Evolutionary conservation across 2,329 filamentous ascomycete genomes (phyloP).

Genomic region (Fusarium secorum): DNA sequence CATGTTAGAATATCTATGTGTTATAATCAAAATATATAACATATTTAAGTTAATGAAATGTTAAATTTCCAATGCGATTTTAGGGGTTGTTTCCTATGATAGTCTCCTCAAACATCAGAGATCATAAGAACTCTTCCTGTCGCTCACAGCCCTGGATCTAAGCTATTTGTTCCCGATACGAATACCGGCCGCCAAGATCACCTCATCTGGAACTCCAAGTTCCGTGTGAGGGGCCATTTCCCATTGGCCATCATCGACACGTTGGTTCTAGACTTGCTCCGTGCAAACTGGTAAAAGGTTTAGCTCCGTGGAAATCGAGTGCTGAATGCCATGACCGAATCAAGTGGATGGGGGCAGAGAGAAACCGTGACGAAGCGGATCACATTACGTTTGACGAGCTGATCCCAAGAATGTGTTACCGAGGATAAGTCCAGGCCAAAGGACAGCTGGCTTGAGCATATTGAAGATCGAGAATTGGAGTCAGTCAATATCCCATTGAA

Average conservation of each 20-base stretch:
- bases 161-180: neutral
- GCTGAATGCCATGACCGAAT: slow-evolving; percentile 1
- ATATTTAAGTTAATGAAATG: neutral
- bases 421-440: slow-evolving; percentile 1
- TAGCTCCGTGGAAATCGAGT: slow-evolving; percentile 23
- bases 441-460: neutral
- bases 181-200: neutral
- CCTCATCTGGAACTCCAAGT: slow-evolving; percentile 7
- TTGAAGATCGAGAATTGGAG: neutral
- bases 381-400: slow-evolving; percentile 19
- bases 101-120: neutral
- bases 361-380: slow-evolving; percentile 3
- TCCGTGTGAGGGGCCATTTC: neutral
- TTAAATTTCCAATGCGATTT: no score
- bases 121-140: neutral
- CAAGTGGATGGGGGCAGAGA: slow-evolving; percentile 15
- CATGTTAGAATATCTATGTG: neutral
- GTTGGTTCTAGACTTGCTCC: neutral
- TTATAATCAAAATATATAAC: no score
- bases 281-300: slow-evolving; percentile 7
- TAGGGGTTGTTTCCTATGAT: no score
- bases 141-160: neutral
- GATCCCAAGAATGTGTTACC: neutral
- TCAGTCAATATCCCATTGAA: neutral
- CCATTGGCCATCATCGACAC: slow-evolving; percentile 5